Evolutionary conservation across 495 filamentous ascomycete species (phyloP).

Genomic region (Bacidia gigantensis): DNA sequence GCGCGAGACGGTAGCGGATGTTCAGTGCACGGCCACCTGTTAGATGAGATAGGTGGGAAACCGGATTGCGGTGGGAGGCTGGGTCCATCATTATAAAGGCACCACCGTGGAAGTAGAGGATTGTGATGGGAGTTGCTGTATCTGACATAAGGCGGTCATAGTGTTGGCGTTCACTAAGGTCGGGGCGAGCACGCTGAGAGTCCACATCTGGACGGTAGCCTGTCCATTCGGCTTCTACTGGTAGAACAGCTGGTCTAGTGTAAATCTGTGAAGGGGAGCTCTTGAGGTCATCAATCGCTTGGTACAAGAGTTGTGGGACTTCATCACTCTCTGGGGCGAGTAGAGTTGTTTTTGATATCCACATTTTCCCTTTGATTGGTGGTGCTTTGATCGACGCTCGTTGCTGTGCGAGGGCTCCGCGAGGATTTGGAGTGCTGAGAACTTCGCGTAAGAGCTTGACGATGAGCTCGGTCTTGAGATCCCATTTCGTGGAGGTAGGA

Average conservation of each 20-base stretch:
- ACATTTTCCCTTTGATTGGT: slow-evolving; percentile 63
- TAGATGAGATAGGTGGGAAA: slow-evolving; percentile 33
- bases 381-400: slow-evolving; percentile 44
- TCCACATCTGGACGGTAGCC: slow-evolving; percentile 50
- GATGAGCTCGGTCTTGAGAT: slow-evolving; percentile 62
- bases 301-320: slow-evolving; percentile 42
- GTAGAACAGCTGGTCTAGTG: slow-evolving; percentile 36
- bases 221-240: slow-evolving; percentile 80
- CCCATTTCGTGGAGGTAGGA: slow-evolving; percentile 55
- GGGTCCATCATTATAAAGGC: slow-evolving; percentile 76
- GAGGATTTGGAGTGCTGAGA: slow-evolving; percentile 28
- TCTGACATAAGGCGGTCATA: slow-evolving; percentile 63
- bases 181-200: slow-evolving; percentile 38
- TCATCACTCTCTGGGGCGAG: slow-evolving; percentile 42
- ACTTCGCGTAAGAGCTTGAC: slow-evolving; percentile 56
- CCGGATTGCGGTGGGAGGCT: slow-evolving; percentile 41
- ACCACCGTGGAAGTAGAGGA: slow-evolving; percentile 84
- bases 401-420: slow-evolving; percentile 49
- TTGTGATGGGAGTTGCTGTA: slow-evolving; percentile 45
- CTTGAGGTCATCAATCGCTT: slow-evolving; percentile 51
- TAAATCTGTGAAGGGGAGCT: slow-evolving; percentile 27
- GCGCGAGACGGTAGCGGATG: slow-evolving; percentile 78
- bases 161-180: slow-evolving; percentile 54
- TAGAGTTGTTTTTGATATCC: slow-evolving; percentile 57
- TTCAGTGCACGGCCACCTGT: slow-evolving; percentile 52